phyloP scores from a whole-genome alignment of 129 eudicot genomes.

The Glebionis coronaria region DNA sequence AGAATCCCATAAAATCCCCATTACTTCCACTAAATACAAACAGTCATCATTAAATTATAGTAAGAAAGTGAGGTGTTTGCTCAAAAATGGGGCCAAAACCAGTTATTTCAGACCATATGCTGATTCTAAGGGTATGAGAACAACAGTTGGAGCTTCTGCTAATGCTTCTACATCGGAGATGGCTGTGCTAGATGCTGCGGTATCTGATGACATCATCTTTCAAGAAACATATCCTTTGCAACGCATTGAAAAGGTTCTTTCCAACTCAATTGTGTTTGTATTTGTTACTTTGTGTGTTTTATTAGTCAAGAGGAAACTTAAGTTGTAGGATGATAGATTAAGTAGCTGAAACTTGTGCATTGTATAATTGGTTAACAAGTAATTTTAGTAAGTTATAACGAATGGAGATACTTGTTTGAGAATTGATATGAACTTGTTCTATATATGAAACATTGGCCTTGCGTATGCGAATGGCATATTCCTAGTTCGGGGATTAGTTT shows the following conservation, averaged over 20 bases:
- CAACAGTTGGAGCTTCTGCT: constrained; percentile 30
- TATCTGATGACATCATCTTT: constrained; percentile 43
- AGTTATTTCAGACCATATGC: constrained; percentile 25
- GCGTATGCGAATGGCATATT: too few species aligned
- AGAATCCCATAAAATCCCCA: constrained; percentile 30
- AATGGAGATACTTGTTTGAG: too few species aligned
- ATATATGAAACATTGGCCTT: too few species aligned
- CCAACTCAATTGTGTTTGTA: background rate
- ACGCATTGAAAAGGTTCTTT: constrained; percentile 56
- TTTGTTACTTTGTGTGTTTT: background rate
- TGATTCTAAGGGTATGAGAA: constrained; percentile 20
- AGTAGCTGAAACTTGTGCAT: too few species aligned
- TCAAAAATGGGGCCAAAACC: constrained; percentile 33
- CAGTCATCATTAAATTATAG: constrained; percentile 30
- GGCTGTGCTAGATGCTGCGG: constrained; percentile 39
- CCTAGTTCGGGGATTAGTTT: too few species aligned
- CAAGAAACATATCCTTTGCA: constrained; percentile 42
- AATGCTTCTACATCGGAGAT: constrained; percentile 39
- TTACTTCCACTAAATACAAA: constrained; percentile 29
- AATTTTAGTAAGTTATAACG: too few species aligned
- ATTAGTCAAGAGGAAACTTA: background rate
- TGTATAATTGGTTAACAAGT: too few species aligned
- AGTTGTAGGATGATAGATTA: too few species aligned
- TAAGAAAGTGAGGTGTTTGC: constrained; percentile 14
- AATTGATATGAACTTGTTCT: too few species aligned